Percentiles rank a stretch among this genome's conserved stretches.
These are phyloP conservation scores for Hibiscus trionum DNA, from an alignment of 345 rosid species.

Conservation along the genomic window DNA sequence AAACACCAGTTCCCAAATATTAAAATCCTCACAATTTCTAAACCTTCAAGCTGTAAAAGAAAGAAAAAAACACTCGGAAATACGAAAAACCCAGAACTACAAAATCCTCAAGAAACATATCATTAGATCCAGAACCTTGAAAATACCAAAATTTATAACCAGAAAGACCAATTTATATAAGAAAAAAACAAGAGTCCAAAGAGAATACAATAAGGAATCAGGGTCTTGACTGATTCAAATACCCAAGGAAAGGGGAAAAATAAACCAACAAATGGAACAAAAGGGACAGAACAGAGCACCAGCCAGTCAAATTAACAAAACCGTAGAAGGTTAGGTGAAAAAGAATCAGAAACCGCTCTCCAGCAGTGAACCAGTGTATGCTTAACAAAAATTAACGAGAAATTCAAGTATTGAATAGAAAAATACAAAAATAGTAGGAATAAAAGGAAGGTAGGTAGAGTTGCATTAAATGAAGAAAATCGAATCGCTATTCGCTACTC, in stretches of 20 bases:
- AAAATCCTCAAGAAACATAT: not conserved
- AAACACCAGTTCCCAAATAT: not conserved
- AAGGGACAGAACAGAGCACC: not conserved
- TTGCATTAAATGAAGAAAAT: not conserved
- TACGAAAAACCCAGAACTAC: no score
- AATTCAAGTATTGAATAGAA: not conserved
- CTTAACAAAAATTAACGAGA: not conserved
- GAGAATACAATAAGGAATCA: not conserved
- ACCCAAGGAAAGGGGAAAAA: not conserved
- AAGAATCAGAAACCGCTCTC: no score
- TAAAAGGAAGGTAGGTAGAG: not conserved
- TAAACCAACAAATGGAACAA: no score
- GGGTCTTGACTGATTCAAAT: not conserved
- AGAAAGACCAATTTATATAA: not conserved
- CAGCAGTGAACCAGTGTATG: not conserved
- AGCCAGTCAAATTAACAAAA: constrained; percentile 12
- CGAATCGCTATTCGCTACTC: not conserved
- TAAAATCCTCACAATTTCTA: not conserved
- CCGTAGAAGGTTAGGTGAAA: constrained; percentile 10
- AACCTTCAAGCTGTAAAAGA: not conserved
- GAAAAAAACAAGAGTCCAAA: not conserved
- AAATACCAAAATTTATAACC: not conserved
- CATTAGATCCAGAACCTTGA: not conserved
- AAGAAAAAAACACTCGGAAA: not conserved
- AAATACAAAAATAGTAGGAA: not conserved